Evolutionary conservation across 2,329 filamentous ascomycete genomes (phyloP), one percentile per base, ranked within the genome.

Genomic region (Lachnellula subtilissima): DNA sequence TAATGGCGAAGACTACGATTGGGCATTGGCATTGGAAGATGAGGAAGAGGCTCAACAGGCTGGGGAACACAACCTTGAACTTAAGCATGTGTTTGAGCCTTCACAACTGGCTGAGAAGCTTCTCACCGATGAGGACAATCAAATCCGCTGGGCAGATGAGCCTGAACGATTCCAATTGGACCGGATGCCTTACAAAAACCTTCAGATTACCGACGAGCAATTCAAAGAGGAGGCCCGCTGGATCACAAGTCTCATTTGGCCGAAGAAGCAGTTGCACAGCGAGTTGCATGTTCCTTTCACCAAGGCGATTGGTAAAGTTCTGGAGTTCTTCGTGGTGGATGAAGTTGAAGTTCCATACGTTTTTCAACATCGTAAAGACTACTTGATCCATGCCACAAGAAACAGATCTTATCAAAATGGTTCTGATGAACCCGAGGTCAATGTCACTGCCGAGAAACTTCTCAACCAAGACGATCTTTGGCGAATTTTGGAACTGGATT

Each of bases 61-160:
- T 57, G 88, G 90, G 59, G 89, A 95, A 63, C 89, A 92, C 66
- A 86, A 87, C 46, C 84, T 97, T 43, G 91, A 97, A 72, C 82
- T 99, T 60, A 97, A 97, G 75, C 93, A 99, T 70, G 93, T 99
- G 50, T 99, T 99, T 67, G 94, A 99, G 73, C 94, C 94, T 0
- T 96, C 92, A 2, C 91, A 99, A 71, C 82, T 99, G 40, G 86
- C 88, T 55, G 94, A 99, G 74, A 93, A 91, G 74, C 88, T 97
- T 71, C 83, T 99, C 65, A 99, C 94, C 8, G 94, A 97, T 56
- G 91, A 92, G 61, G 94, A 99, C 71, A 96, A 97, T 71, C 77
- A 85, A 56, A 97, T 99, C 63, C 89, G 94, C 49, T 84, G 87
- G 68, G 86, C 83, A 19, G 94, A 99, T 70, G 87, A 96, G 64